Conservation (phyloP, 371 early-diverging fungal species). For the Haplosporangium sp. region DNA sequence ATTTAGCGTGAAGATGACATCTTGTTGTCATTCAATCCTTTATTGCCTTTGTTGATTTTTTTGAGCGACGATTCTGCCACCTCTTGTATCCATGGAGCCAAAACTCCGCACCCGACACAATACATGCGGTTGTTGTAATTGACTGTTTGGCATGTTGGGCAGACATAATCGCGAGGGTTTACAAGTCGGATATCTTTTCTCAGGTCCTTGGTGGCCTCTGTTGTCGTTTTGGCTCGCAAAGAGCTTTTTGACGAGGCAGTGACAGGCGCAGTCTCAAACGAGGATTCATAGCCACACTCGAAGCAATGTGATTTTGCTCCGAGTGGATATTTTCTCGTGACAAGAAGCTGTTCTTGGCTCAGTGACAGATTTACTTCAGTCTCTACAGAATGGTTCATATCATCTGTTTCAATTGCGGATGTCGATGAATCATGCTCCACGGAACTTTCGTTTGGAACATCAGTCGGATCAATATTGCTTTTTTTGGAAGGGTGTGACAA, state of each 20-base stretch:
- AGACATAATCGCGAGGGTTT: slow-evolving; percentile 45
- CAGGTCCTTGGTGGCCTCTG: neutral
- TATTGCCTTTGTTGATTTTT: too few relatives aligned
- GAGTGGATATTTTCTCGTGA: slow-evolving; percentile 12
- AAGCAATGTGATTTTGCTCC: slow-evolving; percentile 35
- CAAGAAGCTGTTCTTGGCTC: neutral
- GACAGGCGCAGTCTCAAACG: neutral
- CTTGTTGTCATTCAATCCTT: too few relatives aligned
- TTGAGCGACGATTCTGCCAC: neutral
- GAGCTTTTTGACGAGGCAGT: neutral
- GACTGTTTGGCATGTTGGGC: slow-evolving; percentile 35
- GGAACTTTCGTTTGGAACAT: neutral
- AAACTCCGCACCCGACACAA: slow-evolving; percentile 42
- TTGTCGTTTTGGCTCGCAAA: neutral
- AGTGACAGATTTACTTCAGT: neutral
- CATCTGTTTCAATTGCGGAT: slow-evolving; percentile 1
- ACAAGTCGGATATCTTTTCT: slow-evolving; percentile 28
- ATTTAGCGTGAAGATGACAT: neutral
- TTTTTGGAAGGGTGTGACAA: too few relatives aligned
- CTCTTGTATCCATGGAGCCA: slow-evolving; percentile 29
- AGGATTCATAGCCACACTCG: slow-evolving; percentile 42
- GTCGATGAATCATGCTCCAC: neutral
- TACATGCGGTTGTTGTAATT: slow-evolving; percentile 28
- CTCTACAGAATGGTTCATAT: too few relatives aligned
- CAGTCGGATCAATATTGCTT: too few relatives aligned